These are phyloP conservation scores for Inosperma sp. DNA, from an alignment of 768 basidiomycete genomes.

Conservation along the genomic window DNA sequence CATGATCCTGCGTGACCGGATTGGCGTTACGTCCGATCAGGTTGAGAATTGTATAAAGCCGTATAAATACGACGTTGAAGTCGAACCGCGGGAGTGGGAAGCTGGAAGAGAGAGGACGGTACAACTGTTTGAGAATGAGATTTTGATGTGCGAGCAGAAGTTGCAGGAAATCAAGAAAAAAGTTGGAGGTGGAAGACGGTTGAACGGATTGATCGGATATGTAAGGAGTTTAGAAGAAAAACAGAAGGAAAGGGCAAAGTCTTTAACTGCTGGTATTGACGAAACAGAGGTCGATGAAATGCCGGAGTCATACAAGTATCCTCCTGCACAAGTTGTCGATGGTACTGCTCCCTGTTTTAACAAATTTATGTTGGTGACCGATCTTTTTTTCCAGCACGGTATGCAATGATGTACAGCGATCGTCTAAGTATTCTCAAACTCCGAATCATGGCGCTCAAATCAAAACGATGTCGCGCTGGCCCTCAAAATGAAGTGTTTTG, in stretches of 20 bases:
- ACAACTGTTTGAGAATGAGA: constrained; percentile 80
- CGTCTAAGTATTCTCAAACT: constrained; percentile 80
- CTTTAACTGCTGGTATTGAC: constrained; percentile 37
- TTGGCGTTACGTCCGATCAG: constrained; percentile 94
- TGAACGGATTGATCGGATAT: constrained; percentile 73
- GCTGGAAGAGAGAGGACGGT: constrained; percentile 70
- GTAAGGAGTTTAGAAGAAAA: constrained; percentile 78
- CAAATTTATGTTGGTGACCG: constrained; percentile 11
- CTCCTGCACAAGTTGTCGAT: constrained; percentile 86
- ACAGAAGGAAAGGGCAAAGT: constrained; percentile 56
- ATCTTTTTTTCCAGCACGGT: constrained; percentile 57
- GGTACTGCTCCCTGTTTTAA: constrained; percentile 42
- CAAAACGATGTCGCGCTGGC: constrained; percentile 82
- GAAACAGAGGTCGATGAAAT: constrained; percentile 36
- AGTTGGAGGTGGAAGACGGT: constrained; percentile 80
- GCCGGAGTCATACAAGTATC: constrained; percentile 82
- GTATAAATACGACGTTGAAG: constrained; percentile 97
- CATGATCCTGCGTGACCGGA: constrained; percentile 86
- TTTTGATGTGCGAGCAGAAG: constrained; percentile 78
- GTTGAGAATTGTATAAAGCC: constrained; percentile 99
- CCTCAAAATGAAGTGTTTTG: constrained; percentile 88
- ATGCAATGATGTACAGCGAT: constrained; percentile 85
- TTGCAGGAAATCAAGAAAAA: constrained; percentile 81
- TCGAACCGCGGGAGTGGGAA: constrained; percentile 92
- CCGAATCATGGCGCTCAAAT: constrained; percentile 80